Evolutionary conservation across 495 filamentous ascomycete genomes (phyloP).

Genomic region (Rhizodiscina lignyota): DNA sequence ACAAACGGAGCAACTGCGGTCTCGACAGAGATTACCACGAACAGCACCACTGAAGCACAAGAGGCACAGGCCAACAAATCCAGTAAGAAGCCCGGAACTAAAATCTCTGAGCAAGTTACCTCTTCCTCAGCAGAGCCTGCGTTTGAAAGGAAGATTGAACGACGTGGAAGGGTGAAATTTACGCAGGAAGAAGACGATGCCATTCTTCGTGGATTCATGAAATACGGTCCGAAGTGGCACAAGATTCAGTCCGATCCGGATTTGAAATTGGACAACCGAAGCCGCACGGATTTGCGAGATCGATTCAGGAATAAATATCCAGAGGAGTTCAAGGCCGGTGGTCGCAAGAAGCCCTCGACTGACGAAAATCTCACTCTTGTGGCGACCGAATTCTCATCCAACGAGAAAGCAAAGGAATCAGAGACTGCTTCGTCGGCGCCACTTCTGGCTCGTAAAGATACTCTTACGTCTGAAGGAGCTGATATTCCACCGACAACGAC

Average conservation of each 20-base stretch:
- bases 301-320: constrained; percentile 69
- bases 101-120: too few relatives aligned
- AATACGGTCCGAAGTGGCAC: constrained; percentile 68
- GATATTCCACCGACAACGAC: not conserved
- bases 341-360: constrained; percentile 7
- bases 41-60: not conserved
- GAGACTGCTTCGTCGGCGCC: too few relatives aligned
- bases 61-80: not conserved
- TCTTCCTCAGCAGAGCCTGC: constrained; percentile 22
- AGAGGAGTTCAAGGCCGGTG: constrained; percentile 43
- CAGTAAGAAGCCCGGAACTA: constrained; percentile 17
- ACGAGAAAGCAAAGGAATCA: too few relatives aligned
- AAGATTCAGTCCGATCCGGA: constrained; percentile 56
- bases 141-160: constrained; percentile 33
- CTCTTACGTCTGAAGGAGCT: not conserved
- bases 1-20: too few relatives aligned
- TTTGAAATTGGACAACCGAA: constrained; percentile 47
- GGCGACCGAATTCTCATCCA: not conserved
- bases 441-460: not conserved
- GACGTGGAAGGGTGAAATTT: constrained; percentile 41
- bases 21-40: constrained; percentile 15
- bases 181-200: constrained; percentile 60
- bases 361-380: constrained; percentile 3
- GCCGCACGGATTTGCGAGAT: constrained; percentile 68
- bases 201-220: constrained; percentile 55